phyloP scores from a whole-genome alignment of 768 basidiomycete genomes.

The Boletus speciosus region DNA sequence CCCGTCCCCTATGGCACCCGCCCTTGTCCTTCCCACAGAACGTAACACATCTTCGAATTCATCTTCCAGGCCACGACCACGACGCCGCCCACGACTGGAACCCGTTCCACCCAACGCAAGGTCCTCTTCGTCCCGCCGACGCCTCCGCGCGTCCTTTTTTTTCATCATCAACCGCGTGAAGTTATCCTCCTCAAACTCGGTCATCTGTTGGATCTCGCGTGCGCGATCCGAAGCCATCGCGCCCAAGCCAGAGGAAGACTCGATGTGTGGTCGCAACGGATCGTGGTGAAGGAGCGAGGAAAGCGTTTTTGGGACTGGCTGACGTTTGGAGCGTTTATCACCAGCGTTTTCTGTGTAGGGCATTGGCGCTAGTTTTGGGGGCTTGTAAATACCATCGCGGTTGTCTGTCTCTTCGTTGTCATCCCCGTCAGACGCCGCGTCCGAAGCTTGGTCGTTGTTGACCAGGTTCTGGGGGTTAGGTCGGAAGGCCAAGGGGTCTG shows the following conservation, averaged over 20 bases:
- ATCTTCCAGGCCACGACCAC: slow-evolving; percentile 72
- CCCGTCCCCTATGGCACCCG: slow-evolving; percentile 56
- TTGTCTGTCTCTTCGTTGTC: slow-evolving; percentile 14
- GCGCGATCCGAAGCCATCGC: slow-evolving; percentile 60
- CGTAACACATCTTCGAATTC: slow-evolving; percentile 81
- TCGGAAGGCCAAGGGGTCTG: slow-evolving; percentile 89
- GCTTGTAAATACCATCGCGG: slow-evolving; percentile 65
- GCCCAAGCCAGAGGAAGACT: slow-evolving; percentile 72
- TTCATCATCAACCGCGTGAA: slow-evolving; percentile 88
- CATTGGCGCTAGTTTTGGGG: slow-evolving; percentile 85
- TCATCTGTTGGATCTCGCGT: slow-evolving; percentile 73
- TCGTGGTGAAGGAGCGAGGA: slow-evolving; percentile 48
- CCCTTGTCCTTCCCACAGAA: slow-evolving; percentile 47
- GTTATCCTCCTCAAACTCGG: slow-evolving; percentile 92
- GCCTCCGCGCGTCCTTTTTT: slow-evolving; percentile 75
- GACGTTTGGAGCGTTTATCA: slow-evolving; percentile 45
- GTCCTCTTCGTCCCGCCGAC: slow-evolving; percentile 80
- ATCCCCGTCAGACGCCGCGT: slow-evolving; percentile 31
- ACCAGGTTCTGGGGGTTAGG: slow-evolving; percentile 82
- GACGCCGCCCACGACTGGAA: slow-evolving; percentile 49
- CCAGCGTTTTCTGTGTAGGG: slow-evolving; percentile 67
- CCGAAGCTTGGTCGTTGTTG: slow-evolving; percentile 35
- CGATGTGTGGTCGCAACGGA: slow-evolving; percentile 61
- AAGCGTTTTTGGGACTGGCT: slow-evolving; percentile 64
- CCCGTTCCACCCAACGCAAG: slow-evolving; percentile 78